Conservation (phyloP, 148 eudicot genomes). For the Mesembryanthemum crystallinum region DNA sequence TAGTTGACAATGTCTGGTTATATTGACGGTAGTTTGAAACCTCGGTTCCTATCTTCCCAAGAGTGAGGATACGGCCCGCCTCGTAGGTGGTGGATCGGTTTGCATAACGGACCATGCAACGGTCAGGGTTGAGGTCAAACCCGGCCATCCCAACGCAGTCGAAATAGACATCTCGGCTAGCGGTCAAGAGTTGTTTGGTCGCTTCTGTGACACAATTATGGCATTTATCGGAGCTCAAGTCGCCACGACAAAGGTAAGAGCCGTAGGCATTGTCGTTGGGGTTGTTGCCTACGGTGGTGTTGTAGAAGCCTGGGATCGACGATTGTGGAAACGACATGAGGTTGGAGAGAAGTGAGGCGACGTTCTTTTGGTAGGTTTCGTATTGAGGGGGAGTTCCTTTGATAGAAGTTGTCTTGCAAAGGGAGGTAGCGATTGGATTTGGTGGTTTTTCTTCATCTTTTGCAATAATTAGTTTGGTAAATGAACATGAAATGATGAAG, state of each 20-base stretch:
- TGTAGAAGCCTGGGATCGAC: not conserved
- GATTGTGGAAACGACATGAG: too few relatives aligned
- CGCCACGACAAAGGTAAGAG: constrained; percentile 22
- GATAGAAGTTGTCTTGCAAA: too few relatives aligned
- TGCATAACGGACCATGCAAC: constrained; percentile 26
- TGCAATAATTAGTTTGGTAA: too few relatives aligned
- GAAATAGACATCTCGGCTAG: not conserved
- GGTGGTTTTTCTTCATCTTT: too few relatives aligned
- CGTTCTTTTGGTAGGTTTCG: too few relatives aligned
- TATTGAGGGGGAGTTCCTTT: too few relatives aligned
- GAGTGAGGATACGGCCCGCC: not conserved
- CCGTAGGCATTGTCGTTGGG: constrained; percentile 19
- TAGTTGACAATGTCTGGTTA: constrained; percentile 19
- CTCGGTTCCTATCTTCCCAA: not conserved
- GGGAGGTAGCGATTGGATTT: too few relatives aligned
- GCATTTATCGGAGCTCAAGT: constrained; percentile 1
- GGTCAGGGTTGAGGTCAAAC: too few relatives aligned
- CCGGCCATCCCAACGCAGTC: constrained; percentile 7
- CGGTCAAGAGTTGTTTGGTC: not conserved
- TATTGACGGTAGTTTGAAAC: constrained; percentile 6
- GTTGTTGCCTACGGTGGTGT: not conserved
- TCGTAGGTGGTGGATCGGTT: constrained; percentile 3
- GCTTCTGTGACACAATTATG: constrained; percentile 7
- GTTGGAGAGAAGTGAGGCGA: too few relatives aligned
- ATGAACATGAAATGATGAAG: not conserved